These are phyloP conservation scores for Colletotrichum sojae DNA, from an alignment of 2,329 filamentous ascomycete genomes.

Conservation along the genomic window DNA sequence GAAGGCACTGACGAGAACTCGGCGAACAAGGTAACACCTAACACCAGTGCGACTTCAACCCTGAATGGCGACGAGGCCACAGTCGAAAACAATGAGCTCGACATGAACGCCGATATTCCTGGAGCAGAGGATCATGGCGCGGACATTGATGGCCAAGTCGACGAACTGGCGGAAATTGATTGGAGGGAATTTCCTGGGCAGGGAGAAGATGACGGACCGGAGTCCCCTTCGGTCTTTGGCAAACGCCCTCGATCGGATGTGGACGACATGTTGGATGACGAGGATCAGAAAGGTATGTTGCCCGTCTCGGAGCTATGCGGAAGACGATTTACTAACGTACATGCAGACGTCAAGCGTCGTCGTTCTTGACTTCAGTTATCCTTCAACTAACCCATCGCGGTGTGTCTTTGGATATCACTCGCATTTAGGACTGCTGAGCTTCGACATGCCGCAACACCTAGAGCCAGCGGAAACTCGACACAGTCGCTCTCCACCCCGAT, in stretches of 20 bases:
- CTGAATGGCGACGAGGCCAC: constrained; percentile 50
- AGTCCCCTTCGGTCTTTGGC: constrained; percentile 35
- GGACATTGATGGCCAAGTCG: not conserved
- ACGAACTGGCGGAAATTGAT: constrained; percentile 45
- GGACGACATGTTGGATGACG: constrained; percentile 43
- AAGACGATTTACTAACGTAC: constrained; percentile 31
- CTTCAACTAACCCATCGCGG: constrained; percentile 32
- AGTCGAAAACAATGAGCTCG: constrained; percentile 50
- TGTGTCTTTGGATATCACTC: constrained; percentile 1
- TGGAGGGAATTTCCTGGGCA: constrained; percentile 46
- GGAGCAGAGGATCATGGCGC: constrained; percentile 10
- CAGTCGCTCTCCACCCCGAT: no score
- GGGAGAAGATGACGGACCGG: constrained; percentile 34
- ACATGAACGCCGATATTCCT: constrained; percentile 43
- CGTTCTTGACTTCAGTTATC: constrained; percentile 40
- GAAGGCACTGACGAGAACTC: constrained; percentile 14
- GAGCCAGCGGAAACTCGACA: not conserved
- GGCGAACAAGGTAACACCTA: constrained; percentile 39
- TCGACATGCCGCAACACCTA: not conserved
- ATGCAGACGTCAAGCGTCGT: constrained; percentile 46
- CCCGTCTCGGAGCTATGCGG: not conserved
- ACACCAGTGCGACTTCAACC: constrained; percentile 51
- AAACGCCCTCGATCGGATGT: constrained; percentile 45
- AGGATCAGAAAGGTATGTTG: constrained; percentile 44
- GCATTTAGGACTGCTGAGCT: constrained; percentile 21